Percentiles rank a stretch among this genome's conserved stretches.
Evolutionary conservation across 768 basidiomycete species (phyloP).

Genomic region (Podaxis mareebaensis): DNA sequence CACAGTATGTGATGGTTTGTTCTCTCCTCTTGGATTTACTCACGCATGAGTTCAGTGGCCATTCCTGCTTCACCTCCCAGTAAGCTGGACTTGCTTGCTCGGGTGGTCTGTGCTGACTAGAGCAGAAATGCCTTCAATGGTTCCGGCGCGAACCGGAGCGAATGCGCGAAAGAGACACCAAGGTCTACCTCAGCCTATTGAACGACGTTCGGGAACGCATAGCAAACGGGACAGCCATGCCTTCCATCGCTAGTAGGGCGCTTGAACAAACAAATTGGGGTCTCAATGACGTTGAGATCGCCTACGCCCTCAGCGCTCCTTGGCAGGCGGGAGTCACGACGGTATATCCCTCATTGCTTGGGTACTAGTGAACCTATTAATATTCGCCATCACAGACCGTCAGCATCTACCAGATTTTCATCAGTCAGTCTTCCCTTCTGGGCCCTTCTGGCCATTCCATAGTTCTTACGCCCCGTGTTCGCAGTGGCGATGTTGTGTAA

Average conservation of each 20-base stretch:
- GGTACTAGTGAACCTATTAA: neutral
- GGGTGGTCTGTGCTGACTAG: neutral
- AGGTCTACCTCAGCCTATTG: conserved; percentile 26
- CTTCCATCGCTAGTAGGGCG: conserved; percentile 38
- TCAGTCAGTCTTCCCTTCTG: conserved; percentile 11
- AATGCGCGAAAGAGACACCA: conserved; percentile 25
- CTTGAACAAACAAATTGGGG: conserved; percentile 41
- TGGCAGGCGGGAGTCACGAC: conserved; percentile 31
- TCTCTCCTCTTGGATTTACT: neutral
- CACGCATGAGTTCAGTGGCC: conserved; percentile 14
- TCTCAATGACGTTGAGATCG: conserved; percentile 43
- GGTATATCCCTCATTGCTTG: conserved; percentile 20
- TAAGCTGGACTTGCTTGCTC: neutral
- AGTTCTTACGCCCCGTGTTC: neutral
- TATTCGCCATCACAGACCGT: conserved; percentile 1
- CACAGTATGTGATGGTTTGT: conserved; percentile 7
- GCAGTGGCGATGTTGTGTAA: conserved; percentile 30
- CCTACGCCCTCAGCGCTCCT: conserved; percentile 35
- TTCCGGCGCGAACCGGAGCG: conserved; percentile 28
- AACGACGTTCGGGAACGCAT: conserved; percentile 27
- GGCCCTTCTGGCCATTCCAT: neutral
- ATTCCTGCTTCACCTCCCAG: conserved; percentile 19
- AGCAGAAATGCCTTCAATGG: conserved; percentile 31
- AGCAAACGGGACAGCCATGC: conserved; percentile 23
- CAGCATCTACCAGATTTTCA: conserved; percentile 13